Evolutionary conservation across 257 asterid genomes (phyloP).

Genomic region (Capsicum pubescens): DNA sequence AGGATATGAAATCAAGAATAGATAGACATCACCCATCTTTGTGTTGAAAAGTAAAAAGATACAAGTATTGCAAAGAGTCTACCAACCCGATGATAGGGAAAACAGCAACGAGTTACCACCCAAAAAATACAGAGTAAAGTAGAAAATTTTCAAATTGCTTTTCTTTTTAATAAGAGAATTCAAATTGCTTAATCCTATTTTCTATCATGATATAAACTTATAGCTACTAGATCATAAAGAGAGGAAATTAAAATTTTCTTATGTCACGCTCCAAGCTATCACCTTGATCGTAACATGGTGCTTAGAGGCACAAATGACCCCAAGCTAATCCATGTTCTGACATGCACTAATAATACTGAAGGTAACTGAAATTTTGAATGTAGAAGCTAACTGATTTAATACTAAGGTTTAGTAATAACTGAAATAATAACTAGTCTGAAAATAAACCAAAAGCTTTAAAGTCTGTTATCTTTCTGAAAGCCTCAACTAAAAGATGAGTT

Average conservation of each 20-base stretch:
- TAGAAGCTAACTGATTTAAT: too few species aligned
- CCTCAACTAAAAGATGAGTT: too few species aligned
- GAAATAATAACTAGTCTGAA: too few species aligned
- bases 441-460: too few species aligned
- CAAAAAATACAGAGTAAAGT: constrained; percentile 27
- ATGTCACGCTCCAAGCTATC: too few species aligned
- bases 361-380: too few species aligned
- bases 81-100: constrained; percentile 65
- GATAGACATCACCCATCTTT: constrained; percentile 89
- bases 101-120: constrained; percentile 29
- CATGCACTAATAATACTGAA: too few species aligned
- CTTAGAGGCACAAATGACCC: too few species aligned
- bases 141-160: constrained; percentile 15
- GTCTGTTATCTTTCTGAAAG: too few species aligned
- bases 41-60: constrained; percentile 87
- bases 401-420: too few species aligned
- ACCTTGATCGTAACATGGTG: too few species aligned
- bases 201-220: background rate
- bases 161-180: background rate
- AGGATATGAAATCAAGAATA: constrained; percentile 91
- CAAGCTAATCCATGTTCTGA: too few species aligned
- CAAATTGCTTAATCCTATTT: constrained; percentile 9
- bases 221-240: background rate
- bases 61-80: constrained; percentile 89
- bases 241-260: constrained; percentile 2